Base-by-base conservation (phyloP, 1,284 basidiomycete genomes). In the Trametes versicolor region DNA sequence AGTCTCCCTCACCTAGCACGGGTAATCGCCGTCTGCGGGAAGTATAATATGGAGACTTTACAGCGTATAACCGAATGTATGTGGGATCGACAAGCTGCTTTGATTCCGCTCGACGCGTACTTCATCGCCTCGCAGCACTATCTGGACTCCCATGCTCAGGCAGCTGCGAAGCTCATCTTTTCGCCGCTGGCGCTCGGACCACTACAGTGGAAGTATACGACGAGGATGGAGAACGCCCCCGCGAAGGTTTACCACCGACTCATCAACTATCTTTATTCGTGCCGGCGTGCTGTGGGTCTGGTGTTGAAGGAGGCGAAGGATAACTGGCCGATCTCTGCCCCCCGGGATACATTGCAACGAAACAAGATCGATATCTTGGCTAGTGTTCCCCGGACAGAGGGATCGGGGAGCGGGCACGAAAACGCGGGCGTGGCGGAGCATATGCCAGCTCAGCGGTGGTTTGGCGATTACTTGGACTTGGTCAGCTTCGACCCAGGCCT, bases 181-280 rank as follows among this genome's bases (percentile, higher is more conserved):
- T 21, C 15, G 9, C 15, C 7, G 10, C 10, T 3, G n/a, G 13
- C n/a, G n/a, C n/a, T 47, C 45, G 41, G 41, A n/a, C n/a, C n/a
- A 25, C 17, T 60, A 8, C 23, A 47, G 17, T 50, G 54, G 4
- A 48, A 21, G 10, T 64, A 64, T 23, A 13, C 43, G 7, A 7
- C 62, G 4, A 49, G 23, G 32, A 60, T 66, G 59, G 67, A 69
- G 36, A 23, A 19, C 8, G 34, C 52, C 7, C 23, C 64, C 12
- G 64, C 62, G 39, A 12, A 10, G 4, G 52, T 64, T 7, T 59
- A 51, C n/a, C 48, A 59, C 36, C 37, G 25, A 19, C 58, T 59
- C 13, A 7, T 41, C 4, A 27, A 21, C 13, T 54, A 54, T n/a
- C 21, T 21, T 13, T 10, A 2, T 3, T 48, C 47, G 25, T 48